These are phyloP conservation scores for Saturnispora kantuleensis DNA, from an alignment of 805 yeast genomes.

Conservation along the genomic window DNA sequence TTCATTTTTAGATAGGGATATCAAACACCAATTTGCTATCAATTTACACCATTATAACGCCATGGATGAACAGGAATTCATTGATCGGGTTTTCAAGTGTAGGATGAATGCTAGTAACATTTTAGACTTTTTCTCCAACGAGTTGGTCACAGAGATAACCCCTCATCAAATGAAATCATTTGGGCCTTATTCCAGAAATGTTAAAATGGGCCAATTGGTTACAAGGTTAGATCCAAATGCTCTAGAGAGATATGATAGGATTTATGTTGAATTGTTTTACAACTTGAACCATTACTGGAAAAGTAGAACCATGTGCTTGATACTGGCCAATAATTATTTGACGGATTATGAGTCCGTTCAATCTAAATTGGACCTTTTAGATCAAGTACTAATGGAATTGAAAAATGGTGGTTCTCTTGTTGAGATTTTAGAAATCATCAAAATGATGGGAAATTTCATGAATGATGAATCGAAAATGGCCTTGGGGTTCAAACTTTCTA, in stretches of 20 bases:
- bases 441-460: conserved; percentile 73
- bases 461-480: conserved; percentile 61
- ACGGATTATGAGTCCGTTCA: conserved; percentile 57
- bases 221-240: conserved; percentile 49
- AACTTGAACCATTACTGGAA: conserved; percentile 66
- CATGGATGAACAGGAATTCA: conserved; percentile 43
- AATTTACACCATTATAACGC: conserved; percentile 56
- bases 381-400: conserved; percentile 47
- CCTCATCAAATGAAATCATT: conserved; percentile 44
- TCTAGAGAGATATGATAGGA: conserved; percentile 60
- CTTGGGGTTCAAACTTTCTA: conserved; percentile 58
- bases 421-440: conserved; percentile 52
- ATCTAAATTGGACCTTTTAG: conserved; percentile 45
- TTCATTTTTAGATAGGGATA: conserved; percentile 55
- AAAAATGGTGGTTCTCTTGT: conserved; percentile 44
- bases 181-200: conserved; percentile 55
- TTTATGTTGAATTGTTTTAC: conserved; percentile 57
- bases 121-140: conserved; percentile 60
- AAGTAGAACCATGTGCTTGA: conserved; percentile 55
- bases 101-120: conserved; percentile 49
- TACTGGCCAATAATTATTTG: conserved; percentile 45
- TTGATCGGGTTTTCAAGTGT: conserved; percentile 48
- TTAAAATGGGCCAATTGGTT: conserved; percentile 24
- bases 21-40: conserved; percentile 73
- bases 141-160: conserved; percentile 52